Evolutionary conservation across 75 land plant genomes (phyloP).

Genomic region (Pinus tabuliformis): DNA sequence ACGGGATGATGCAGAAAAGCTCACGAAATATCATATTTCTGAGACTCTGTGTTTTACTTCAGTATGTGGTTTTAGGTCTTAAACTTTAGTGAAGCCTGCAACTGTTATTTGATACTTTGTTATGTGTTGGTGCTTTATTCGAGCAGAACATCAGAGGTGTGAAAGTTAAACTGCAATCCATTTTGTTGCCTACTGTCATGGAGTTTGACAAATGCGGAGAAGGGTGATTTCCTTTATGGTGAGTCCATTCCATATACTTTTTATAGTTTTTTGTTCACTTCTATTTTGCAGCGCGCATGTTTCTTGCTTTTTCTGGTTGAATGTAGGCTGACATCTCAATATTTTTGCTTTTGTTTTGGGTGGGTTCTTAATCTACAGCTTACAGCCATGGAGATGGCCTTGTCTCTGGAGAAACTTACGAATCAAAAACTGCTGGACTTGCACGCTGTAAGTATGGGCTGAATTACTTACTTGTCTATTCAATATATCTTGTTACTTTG

Average conservation of each 20-base stretch:
- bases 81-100: background rate
- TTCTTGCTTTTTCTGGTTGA: no score
- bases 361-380: no score
- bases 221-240: conserved; percentile 97
- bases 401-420: conserved; percentile 80
- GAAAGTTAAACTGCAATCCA: conserved; percentile 65
- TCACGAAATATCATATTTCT: conserved; percentile 87
- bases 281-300: background rate
- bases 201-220: conserved; percentile 80
- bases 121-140: background rate
- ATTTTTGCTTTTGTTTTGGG: background rate
- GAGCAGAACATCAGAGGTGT: conserved; percentile 82
- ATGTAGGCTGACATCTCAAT: background rate
- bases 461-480: background rate
- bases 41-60: background rate
- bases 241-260: background rate
- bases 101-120: background rate
- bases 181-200: conserved; percentile 46
- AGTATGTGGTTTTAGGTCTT: background rate
- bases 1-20: conserved; percentile 75
- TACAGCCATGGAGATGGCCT: conserved; percentile 90
- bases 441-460: conserved; percentile 48
- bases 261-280: background rate
- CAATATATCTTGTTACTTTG: background rate
- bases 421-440: conserved; percentile 84